Evolutionary conservation across 345 rosid species (phyloP), one percentile per base, ranked within the genome.

Genomic region (Triadica sebifera): DNA sequence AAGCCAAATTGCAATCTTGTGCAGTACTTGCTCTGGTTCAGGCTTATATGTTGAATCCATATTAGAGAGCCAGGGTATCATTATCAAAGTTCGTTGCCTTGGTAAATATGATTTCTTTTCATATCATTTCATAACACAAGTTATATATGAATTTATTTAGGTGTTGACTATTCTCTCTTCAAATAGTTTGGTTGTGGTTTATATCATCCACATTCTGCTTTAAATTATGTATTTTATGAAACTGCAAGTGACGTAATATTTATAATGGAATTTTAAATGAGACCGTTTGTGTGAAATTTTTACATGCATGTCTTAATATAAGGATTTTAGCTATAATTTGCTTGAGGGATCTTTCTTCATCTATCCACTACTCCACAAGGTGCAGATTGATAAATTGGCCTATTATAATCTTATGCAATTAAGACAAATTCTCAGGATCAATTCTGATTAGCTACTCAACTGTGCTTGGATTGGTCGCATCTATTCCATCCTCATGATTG

Each of bases 51-150:
- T 96, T 57, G 97, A 93, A 66, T 85, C 97, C 5, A 84, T 96
- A 58, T 67, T 96, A 90, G 98, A 96, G 87, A 89, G 98, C 86
- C 98, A 93, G 84, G 99, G 98, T 73, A 89, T 91, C 87, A 90
- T 93, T 58, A 95, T 96, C 75, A 90, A 91, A 87, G 91, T 96
- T 70, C 91, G 97, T 52, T 96, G 99, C 85, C 86, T 93, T 82
- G 97, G 99, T 93, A 84, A 77, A 7, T 61, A 65, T 74, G 13
- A 53, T 53, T 75, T 71, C 71, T 59, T 16, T 69, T 52, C 34
- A 1, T 29, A 29, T 29, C 34, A 29, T 29, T 29, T 29, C 46
- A 43, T 6, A 2, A 15, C 57, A 34, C 20, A 20, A 10, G 25
- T 62, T 53, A 1, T 62, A 41, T 19, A 22, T 70, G 57, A 24